Percentiles rank a stretch among this genome's conserved stretches.
These are phyloP conservation scores for Iris pallida DNA, from an alignment of 116 monocot genomes.

Conservation along the genomic window DNA sequence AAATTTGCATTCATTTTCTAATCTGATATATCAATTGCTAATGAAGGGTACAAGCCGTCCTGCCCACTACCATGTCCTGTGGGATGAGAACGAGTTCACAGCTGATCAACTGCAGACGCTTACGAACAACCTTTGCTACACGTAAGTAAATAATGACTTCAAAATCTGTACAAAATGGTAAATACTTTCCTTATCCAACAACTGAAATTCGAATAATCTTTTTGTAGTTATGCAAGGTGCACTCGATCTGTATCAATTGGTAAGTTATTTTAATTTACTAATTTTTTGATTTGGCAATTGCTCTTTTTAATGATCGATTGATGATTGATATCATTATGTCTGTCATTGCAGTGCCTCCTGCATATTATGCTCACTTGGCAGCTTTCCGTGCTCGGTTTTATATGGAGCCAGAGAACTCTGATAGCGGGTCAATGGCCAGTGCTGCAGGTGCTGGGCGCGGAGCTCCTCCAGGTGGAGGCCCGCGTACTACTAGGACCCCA, in stretches of 20 bases:
- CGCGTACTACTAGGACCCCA: constrained; percentile 30
- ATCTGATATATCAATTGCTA: not conserved
- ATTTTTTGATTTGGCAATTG: not conserved
- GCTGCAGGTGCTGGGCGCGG: constrained; percentile 37
- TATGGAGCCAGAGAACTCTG: constrained; percentile 74
- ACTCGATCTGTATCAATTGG: constrained; percentile 80
- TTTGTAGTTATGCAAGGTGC: constrained; percentile 73
- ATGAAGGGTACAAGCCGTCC: constrained; percentile 27
- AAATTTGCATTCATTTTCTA: not conserved
- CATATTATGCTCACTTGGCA: constrained; percentile 85
- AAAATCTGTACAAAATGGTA: too few relatives aligned
- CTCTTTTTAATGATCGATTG: too few relatives aligned
- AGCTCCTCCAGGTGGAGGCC: constrained; percentile 12
- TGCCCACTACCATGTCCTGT: constrained; percentile 33
- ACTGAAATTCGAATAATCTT: not conserved
- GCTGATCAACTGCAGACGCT: constrained; percentile 22
- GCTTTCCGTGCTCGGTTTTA: constrained; percentile 84
- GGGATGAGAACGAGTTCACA: constrained; percentile 28
- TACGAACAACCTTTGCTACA: constrained; percentile 27
- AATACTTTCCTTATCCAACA: too few relatives aligned
- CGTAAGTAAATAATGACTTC: constrained; percentile 1
- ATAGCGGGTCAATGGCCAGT: constrained; percentile 61
- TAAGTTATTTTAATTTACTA: constrained; percentile 4
- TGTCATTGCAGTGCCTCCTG: constrained; percentile 55
- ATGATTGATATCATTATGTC: not conserved